Base-by-base conservation (phyloP, 352 stramenopile species). In the Phytophthora sojae region DNA sequence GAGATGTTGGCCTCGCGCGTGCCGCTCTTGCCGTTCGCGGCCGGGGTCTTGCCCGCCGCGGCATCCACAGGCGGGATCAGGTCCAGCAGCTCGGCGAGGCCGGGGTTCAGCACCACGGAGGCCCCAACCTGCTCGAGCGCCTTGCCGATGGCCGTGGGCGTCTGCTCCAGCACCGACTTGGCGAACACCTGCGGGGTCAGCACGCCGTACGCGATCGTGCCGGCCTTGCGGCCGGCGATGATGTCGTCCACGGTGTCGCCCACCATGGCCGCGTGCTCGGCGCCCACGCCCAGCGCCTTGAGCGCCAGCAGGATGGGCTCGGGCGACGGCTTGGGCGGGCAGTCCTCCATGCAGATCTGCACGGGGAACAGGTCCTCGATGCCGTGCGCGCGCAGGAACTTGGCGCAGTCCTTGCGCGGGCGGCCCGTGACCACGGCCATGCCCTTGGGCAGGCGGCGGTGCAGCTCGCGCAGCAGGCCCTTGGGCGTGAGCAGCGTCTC, bases 161-260 rank as follows among this genome's bases (percentile, higher is more conserved):
- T 83, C 70, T 89, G 76, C 39, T 93, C 86, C 29, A 95, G 67
- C 26, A 94, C 76, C 23, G 85, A 79, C 69, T 92, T 90, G 52
- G 90, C 90, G 55, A 93, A 85, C 52, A 85, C 86, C 65, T 97
- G 90, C 2, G 93, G 92, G 7, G 94, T 97, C 6, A 97, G 78
- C 56, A 98, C 92, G 14, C 91, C 94, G 44, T 93, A 91, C 4
- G 85, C 88, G n/a, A 71, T 21, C 2, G 84, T 81, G 3, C 86
- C 88, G 4, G 95, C 93, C 9, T 80, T 76, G 3, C 92, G 77
- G 8, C 88, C 96, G 1, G 97, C 94, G 21, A 88, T 69, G 65
- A 99, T 93, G 74, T 99, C 97, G 73, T 99, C 97, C 5, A 98
- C 96, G 5, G 97, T 99, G 80, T 99, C 97, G 9, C 97, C 97